Base-by-base conservation (phyloP, 306 rosid genomes). In the Carpinus viminea region DNA sequence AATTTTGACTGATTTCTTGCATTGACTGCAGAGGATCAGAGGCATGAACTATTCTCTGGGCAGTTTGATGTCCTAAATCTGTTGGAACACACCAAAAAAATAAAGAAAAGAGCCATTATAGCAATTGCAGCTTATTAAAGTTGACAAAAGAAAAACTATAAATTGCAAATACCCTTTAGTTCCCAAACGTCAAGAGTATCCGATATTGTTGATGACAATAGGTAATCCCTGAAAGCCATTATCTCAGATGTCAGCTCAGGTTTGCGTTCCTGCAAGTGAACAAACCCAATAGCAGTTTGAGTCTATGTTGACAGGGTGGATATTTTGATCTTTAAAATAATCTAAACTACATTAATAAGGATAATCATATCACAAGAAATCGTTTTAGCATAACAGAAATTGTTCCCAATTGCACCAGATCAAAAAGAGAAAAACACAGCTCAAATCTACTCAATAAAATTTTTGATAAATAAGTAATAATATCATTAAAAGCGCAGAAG, bases 181-280 rank as follows among this genome's bases (percentile, higher is more conserved):
- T 95, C 98, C 99, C 98, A 95, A 84, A 95, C 98, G 83, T 95
- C 93, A 75, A 95, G 98, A 28, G 97, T 91, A 84, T 95, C 98
- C 50, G 98, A 95, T 72, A 87, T 80, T 51, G 98, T 91, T 77
- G 99, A 89, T 75, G 98, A 93, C 85, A 95, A 85, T 59, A 95
- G 86, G 88, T 84, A 87, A 89, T 95, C 99, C 88, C 99, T 85
- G 85, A 95, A 95, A 78, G 93, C 91, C 98, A 95, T 95, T 81
- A 95, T 70, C 88, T 91, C 98, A 74, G 96, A 89, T 60, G 92
- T 85, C 74, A 91, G 86, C 77, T 95, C 97, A 5, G 96, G 98
- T 75, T 76, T 93, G 53, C 98, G 96, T 79, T 95, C 99, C 99
- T 95, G 87, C 87, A 88, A 43, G 55, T 62, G 57, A 72, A 81